These are phyloP conservation scores for Podospora appendiculata DNA, from an alignment of 495 filamentous ascomycete genomes.

Conservation along the genomic window DNA sequence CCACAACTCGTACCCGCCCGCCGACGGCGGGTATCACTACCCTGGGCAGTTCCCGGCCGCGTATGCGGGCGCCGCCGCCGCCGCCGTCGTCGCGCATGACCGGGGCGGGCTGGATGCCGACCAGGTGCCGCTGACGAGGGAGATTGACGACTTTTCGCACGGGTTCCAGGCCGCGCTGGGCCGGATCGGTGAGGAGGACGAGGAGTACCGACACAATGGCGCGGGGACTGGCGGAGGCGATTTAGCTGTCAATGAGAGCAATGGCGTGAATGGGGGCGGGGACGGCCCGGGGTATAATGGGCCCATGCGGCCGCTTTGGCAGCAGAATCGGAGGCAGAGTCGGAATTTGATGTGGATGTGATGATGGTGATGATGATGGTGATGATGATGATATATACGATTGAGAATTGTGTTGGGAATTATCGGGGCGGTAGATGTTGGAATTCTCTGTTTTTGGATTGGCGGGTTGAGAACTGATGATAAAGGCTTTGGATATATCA, in stretches of 20 bases:
- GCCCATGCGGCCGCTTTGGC: conserved; percentile 31
- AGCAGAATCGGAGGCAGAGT: conserved; percentile 40
- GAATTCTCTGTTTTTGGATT: no score
- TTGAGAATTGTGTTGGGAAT: no score
- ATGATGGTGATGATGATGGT: conserved; percentile 4
- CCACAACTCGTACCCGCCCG: conserved; percentile 17
- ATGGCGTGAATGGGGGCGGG: conserved; percentile 10
- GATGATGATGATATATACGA: not conserved
- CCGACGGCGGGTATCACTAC: conserved; percentile 8
- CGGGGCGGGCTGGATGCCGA: conserved; percentile 10
- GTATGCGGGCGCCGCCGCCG: conserved; percentile 7
- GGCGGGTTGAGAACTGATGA: no score
- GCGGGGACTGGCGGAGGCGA: not conserved
- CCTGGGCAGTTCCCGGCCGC: conserved; percentile 14
- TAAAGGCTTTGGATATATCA: no score
- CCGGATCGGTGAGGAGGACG: conserved; percentile 33
- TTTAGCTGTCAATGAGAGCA: conserved; percentile 10
- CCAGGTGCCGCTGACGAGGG: conserved; percentile 26
- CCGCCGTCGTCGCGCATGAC: no score
- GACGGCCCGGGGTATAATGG: conserved; percentile 1
- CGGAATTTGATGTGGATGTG: conserved; percentile 41
- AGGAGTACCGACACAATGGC: conserved; percentile 1
- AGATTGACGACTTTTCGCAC: conserved; percentile 35
- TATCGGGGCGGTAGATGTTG: no score
- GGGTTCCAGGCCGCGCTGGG: conserved; percentile 27